Evolutionary conservation across 805 yeast genomes (phyloP).

Genomic region (Saturnispora serradocipensis): DNA sequence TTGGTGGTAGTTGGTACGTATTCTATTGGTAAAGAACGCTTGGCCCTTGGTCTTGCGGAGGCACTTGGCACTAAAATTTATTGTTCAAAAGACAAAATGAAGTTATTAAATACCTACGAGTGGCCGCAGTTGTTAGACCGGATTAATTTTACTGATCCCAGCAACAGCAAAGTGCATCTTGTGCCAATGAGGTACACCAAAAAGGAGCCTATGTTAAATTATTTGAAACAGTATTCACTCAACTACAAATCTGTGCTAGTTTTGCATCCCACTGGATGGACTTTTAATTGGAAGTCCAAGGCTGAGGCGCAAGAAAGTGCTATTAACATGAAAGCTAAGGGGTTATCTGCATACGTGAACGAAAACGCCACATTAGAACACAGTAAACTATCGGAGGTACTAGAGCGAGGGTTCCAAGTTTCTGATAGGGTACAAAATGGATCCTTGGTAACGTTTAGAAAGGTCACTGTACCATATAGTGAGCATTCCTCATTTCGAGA

Average conservation of each 20-base stretch:
- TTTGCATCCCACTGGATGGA: conserved; percentile 88
- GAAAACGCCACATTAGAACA: conserved; percentile 2
- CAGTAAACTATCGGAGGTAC: not conserved
- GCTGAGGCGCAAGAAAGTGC: not conserved
- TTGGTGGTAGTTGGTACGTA: conserved; percentile 77
- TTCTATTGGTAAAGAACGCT: conserved; percentile 83
- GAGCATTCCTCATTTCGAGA: conserved; percentile 92
- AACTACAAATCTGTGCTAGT: conserved; percentile 59
- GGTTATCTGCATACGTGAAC: conserved; percentile 10
- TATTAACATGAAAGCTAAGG: not conserved
- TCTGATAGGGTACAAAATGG: conserved; percentile 3
- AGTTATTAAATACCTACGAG: conserved; percentile 37
- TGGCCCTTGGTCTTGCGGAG: conserved; percentile 61
- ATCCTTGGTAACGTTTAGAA: conserved; percentile 14
- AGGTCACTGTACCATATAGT: conserved; percentile 56
- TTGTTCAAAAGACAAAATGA: conserved; percentile 39
- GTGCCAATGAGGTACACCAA: conserved; percentile 56
- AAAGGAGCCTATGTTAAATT: conserved; percentile 36
- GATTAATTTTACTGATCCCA: conserved; percentile 36
- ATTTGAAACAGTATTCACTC: conserved; percentile 38
- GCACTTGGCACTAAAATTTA: conserved; percentile 44
- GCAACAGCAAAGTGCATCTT: conserved; percentile 54
- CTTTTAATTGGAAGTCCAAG: conserved; percentile 31
- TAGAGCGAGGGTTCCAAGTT: conserved; percentile 9
- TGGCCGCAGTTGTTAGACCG: conserved; percentile 34